A percentile compares a stretch with the other conserved stretches of the same genome.
Conservation (phyloP, 305 asterid species). For the Fraxinus floribunda region DNA sequence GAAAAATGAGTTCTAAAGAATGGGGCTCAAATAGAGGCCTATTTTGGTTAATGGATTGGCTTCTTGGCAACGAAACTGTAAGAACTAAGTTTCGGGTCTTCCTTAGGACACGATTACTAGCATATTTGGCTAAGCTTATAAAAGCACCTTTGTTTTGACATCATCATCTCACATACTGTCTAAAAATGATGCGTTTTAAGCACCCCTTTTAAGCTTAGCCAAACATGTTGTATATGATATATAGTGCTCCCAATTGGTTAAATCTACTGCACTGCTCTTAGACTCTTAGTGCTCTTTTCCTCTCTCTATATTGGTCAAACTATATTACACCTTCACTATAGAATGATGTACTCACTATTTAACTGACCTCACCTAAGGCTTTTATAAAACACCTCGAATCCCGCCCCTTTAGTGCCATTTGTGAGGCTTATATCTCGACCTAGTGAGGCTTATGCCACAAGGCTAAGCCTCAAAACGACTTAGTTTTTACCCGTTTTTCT, state of each 20-base stretch:
- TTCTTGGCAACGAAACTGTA: background rate
- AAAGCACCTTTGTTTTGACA: background rate
- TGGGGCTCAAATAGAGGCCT: background rate
- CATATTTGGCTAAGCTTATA: background rate
- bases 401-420: background rate
- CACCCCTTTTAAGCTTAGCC: background rate
- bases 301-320: background rate
- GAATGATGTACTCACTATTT: background rate
- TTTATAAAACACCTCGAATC: background rate
- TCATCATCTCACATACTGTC: background rate
- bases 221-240: background rate
- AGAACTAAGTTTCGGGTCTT: background rate
- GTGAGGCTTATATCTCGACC: background rate
- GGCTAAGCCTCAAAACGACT: background rate
- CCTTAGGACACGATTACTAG: background rate
- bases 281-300: background rate
- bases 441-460: background rate
- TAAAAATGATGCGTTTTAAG: background rate
- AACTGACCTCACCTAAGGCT: background rate
- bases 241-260: background rate
- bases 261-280: background rate
- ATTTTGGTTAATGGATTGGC: background rate
- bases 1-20: background rate
- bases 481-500: background rate
- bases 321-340: background rate